Conservation (phyloP, 2,329 filamentous ascomycete genomes). For the Talaromyces marneffei region DNA sequence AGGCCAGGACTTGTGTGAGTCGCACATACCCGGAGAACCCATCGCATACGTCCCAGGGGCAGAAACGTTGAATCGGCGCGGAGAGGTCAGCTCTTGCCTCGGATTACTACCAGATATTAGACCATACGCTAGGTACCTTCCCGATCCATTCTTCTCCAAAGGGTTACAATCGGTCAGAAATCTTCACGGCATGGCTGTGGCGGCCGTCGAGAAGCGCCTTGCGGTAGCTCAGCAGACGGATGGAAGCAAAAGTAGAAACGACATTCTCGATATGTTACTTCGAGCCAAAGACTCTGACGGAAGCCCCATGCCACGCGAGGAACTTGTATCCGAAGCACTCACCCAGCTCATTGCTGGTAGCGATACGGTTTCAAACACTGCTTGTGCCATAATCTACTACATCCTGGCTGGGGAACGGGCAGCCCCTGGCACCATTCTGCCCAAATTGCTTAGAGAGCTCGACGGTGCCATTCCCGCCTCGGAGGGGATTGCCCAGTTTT, state of each 20-base stretch:
- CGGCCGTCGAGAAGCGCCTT: conserved; percentile 25
- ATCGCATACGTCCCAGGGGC: conserved; percentile 18
- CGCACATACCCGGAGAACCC: conserved; percentile 17
- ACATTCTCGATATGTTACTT: conserved; percentile 28
- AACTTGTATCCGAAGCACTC: conserved; percentile 29
- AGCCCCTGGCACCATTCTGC: conserved; percentile 16
- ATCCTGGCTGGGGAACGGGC: conserved; percentile 17
- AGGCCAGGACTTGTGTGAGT: conserved; percentile 19
- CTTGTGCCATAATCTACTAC: conserved; percentile 14
- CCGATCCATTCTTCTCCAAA: conserved; percentile 23
- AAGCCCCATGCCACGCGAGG: conserved; percentile 23
- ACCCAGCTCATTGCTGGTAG: conserved; percentile 32
- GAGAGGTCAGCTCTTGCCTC: conserved; percentile 20
- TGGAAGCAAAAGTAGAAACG: conserved; percentile 18
- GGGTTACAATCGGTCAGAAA: conserved; percentile 12
- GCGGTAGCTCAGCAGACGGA: conserved; percentile 7
- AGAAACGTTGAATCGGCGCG: conserved; percentile 18
- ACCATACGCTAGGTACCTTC: conserved; percentile 18
- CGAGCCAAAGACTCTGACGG: conserved; percentile 26
- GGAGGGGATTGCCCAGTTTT: conserved; percentile 14
- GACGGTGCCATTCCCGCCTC: conserved; percentile 21
- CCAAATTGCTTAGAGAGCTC: conserved; percentile 18
- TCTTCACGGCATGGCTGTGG: conserved; percentile 22
- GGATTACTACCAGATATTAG: conserved; percentile 14
- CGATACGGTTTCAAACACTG: conserved; percentile 31